Conservation (phyloP, 768 basidiomycete genomes). For the Dioszegia crocea region DNA sequence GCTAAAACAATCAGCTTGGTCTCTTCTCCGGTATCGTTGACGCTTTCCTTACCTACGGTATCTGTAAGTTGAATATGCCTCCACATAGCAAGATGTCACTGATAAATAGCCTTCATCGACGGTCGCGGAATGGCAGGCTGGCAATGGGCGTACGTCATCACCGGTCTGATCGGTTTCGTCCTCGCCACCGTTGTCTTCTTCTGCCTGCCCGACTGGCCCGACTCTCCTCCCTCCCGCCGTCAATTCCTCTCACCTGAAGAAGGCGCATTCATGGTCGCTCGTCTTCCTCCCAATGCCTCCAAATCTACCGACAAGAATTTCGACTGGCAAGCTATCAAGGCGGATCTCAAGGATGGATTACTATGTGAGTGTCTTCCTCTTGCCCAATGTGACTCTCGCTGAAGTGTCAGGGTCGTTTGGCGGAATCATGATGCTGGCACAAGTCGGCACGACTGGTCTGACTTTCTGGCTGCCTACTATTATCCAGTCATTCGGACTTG, state of each 20-base stretch:
- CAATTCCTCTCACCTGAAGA: constrained; percentile 34
- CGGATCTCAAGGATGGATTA: constrained; percentile 19
- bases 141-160: constrained; percentile 23
- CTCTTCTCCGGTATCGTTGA: constrained; percentile 27
- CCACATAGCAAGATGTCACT: background rate
- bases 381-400: background rate
- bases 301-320: constrained; percentile 25
- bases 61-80: constrained; percentile 11
- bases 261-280: constrained; percentile 23
- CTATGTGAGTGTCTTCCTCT: constrained; percentile 18
- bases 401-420: constrained; percentile 12
- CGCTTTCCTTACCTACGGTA: constrained; percentile 26
- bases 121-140: constrained; percentile 25
- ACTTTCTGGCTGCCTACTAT: constrained; percentile 38
- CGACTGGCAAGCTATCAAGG: constrained; percentile 13
- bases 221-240: constrained; percentile 19
- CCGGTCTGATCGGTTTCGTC: constrained; percentile 10
- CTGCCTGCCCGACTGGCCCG: constrained; percentile 16
- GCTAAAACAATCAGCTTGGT: constrained; percentile 2
- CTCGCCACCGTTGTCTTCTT: constrained; percentile 10
- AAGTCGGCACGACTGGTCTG: constrained; percentile 13
- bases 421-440: background rate
- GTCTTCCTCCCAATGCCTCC: constrained; percentile 26
- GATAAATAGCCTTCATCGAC: constrained; percentile 21
- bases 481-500: constrained; percentile 28